Evolutionary conservation across 768 basidiomycete species (phyloP), one percentile per base, ranked within the genome.

Genomic region (Boletus reticuloceps): DNA sequence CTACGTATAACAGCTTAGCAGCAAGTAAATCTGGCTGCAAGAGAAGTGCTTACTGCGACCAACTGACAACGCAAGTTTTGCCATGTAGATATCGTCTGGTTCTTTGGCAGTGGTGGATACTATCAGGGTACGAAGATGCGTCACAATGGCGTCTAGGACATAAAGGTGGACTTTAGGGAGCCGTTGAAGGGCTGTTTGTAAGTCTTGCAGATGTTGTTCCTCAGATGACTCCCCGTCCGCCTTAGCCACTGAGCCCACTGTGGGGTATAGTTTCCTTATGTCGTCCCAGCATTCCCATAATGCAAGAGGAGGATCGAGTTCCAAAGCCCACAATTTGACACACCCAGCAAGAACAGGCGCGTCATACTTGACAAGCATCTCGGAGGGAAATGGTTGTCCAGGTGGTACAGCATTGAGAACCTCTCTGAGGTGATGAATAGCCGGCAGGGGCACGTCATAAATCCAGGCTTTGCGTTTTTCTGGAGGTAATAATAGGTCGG

Each of bases 231-330:
- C 78, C 20, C 79, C 80, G 17, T 85, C 87, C n/a, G 65, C 62
- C 61, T 81, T 83, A 1, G 68, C 67, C 25, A 78, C 67, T 11
- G 82, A 79, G 25, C 88, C 85, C 51, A 90, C 82, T 72, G 76
- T 79, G 6, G 92, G 93, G 64, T 97, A 98, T n/a, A 97, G 60
- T 58, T 84, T 86, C 51, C 91, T 82, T 57, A 95, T 78, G 31
- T 97, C 94, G 41, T 95, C 93, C 90, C 94, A 98, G 43, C 88
- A 84, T 64, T 95, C 92, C 78, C 87, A 96, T 45, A 89, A 74
- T 17, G 84, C 81, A 12, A 97, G 69, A 27, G 96, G 94, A 9
- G 92, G 91, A 65, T 93, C 85, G 27, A 98, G 80, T 69, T 98
- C 95, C n/a, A 97, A 77, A 22, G 86, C 68, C 91, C 93, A 98